phyloP scores from a whole-genome alignment of 345 rosid genomes.

The Eucalyptus caleyi region DNA sequence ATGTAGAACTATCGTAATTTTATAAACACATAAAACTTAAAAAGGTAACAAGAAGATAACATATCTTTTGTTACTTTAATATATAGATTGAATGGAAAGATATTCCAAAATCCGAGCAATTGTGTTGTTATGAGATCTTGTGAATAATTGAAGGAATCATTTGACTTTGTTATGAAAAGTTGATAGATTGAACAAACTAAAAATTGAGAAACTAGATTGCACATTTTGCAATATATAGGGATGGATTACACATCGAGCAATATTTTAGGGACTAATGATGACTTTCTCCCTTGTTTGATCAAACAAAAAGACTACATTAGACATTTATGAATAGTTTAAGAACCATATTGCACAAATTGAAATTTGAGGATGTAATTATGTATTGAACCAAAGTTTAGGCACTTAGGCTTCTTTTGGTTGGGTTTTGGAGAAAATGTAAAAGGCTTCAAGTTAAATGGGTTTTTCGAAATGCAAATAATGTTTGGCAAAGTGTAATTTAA shows the following conservation, averaged over 20 bases:
- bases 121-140: too few species aligned
- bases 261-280: background rate
- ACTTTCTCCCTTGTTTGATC: background rate
- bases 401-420: background rate
- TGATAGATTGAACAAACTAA: too few species aligned
- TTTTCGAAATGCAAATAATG: background rate
- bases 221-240: background rate
- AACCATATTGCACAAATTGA: too few species aligned
- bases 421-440: background rate
- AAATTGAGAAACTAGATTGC: background rate
- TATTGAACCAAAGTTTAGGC: too few species aligned
- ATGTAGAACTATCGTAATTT: background rate
- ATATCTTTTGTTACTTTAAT: too few species aligned
- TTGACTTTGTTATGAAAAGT: background rate
- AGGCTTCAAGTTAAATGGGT: background rate
- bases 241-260: background rate
- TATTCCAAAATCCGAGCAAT: background rate
- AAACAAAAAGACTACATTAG: background rate
- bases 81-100: background rate
- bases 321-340: background rate
- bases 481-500: too few species aligned
- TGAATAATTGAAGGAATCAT: background rate
- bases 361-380: too few species aligned
- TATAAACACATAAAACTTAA: too few species aligned
- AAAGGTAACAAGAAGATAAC: background rate